These are phyloP conservation scores for Circinella minor DNA, from an alignment of 371 early-diverging fungal species.

Conservation along the genomic window DNA sequence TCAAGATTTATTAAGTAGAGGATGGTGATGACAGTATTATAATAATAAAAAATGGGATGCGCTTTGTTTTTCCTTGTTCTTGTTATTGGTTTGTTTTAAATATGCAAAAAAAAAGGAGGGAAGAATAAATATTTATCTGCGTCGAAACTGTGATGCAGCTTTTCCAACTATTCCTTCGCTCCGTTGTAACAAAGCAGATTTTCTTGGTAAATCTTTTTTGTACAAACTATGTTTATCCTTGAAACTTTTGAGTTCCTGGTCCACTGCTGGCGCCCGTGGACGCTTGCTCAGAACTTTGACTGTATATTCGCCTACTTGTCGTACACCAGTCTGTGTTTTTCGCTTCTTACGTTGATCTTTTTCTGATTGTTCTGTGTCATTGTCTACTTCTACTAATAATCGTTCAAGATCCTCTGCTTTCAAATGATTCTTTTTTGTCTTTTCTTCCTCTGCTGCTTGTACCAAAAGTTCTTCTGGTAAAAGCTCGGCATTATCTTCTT, in stretches of 20 bases:
- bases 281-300: conserved; percentile 51
- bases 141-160: conserved; percentile 41
- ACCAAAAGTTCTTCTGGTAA: conserved; percentile 42
- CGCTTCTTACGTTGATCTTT: conserved; percentile 24
- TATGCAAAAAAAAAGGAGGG: not conserved
- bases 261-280: conserved; percentile 37
- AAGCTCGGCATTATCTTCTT: conserved; percentile 24
- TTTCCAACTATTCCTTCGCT: conserved; percentile 39
- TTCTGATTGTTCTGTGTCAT: conserved; percentile 33
- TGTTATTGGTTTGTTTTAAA: not conserved
- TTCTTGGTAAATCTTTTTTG: conserved; percentile 36
- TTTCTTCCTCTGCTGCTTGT: conserved; percentile 44
- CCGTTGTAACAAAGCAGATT: conserved; percentile 38
- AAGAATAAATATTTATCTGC: conserved; percentile 23
- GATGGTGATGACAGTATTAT: not conserved
- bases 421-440: conserved; percentile 46
- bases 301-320: conserved; percentile 52
- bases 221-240: conserved; percentile 28
- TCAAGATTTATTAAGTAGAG: conserved; percentile 37
- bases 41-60: conserved; percentile 1
- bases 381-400: conserved; percentile 50
- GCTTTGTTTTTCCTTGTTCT: not conserved
- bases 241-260: conserved; percentile 30
- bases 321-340: conserved; percentile 21
- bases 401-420: conserved; percentile 54